Evolutionary conservation across 768 basidiomycete genomes (phyloP).

Genomic region (Tubosaeta brunneosetosa): DNA sequence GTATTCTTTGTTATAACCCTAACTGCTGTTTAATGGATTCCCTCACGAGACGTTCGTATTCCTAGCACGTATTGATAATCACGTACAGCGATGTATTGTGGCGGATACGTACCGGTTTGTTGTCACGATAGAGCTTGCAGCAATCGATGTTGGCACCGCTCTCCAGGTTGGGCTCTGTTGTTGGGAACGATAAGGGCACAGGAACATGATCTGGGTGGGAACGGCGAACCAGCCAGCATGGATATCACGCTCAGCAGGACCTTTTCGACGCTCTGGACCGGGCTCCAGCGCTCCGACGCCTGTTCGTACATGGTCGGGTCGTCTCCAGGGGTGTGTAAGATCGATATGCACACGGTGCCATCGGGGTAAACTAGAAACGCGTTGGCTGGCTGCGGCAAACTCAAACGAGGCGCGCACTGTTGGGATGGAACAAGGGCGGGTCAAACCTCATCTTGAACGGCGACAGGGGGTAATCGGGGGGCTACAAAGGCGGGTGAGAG

Average conservation of each 20-base stretch:
- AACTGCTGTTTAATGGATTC: constrained; percentile 82
- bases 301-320: constrained; percentile 92
- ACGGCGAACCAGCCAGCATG: constrained; percentile 79
- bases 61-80: constrained; percentile 33
- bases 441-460: constrained; percentile 99
- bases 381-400: neutral
- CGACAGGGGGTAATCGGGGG: constrained; percentile 90
- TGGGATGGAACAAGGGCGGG: constrained; percentile 95
- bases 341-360: constrained; percentile 97
- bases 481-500: constrained; percentile 39
- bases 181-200: neutral
- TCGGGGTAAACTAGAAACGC: constrained; percentile 76
- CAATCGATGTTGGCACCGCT: constrained; percentile 97
- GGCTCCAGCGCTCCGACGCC: constrained; percentile 95
- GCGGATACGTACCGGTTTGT: constrained; percentile 46
- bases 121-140: constrained; percentile 93
- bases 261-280: constrained; percentile 98
- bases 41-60: constrained; percentile 86
- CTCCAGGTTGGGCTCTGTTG: constrained; percentile 89
- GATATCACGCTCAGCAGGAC: constrained; percentile 94
- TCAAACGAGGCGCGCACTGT: constrained; percentile 57
- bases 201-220: neutral
- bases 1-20: constrained; percentile 47
- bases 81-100: neutral
- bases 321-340: constrained; percentile 90